Evolutionary conservation across 257 asterid species (phyloP), one percentile per base, ranked within the genome.

Genomic region (Solanum lycopersicoides): DNA sequence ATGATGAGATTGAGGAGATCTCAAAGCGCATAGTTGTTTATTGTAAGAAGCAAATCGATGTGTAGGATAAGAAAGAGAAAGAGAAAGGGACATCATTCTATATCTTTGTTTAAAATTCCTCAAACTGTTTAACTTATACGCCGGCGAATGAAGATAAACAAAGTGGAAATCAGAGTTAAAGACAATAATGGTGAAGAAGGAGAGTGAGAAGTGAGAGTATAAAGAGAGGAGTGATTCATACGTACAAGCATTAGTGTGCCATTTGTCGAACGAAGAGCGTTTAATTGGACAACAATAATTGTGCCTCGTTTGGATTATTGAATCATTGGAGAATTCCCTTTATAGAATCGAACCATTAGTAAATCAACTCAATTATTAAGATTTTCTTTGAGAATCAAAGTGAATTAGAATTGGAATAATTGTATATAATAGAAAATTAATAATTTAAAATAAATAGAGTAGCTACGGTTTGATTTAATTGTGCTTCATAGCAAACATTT

Each of bases 1-100:
- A 1, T 28, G 84, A 80, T 45, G 86, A 84, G 72, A 88, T 84
- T 39, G 77, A 75, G 89, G 90, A 37, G 89, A 34, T 56, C 69
- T 86, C n/a, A 82, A 82, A 86, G 88, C 71, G 88, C 47, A 71
- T 72, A 35, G 12, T 1, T 35, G 45, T 30, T 72, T 72, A 20
- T 35, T 35, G 80, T 34, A 72, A 3, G 80, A 35, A 72, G 16
- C 4, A 37, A 73, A 18, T 20, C 39, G 16, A 16, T 37, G 13
- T 37, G 30, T 20, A 73, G 82, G 50, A 20, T n/a, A 73, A 73
- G 82, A 73, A 13, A 73, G 28, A 1, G 47, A 73, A 59, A 73
- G 82, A 37, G 82, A 37, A 73, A 37, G 82, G 12, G 82, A 73
- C 82, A 21, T 73, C 82, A 73, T 73, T 73, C 13, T 73, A 10